These are phyloP conservation scores for Populus tremula DNA, from an alignment of 345 rosid species.

Conservation along the genomic window DNA sequence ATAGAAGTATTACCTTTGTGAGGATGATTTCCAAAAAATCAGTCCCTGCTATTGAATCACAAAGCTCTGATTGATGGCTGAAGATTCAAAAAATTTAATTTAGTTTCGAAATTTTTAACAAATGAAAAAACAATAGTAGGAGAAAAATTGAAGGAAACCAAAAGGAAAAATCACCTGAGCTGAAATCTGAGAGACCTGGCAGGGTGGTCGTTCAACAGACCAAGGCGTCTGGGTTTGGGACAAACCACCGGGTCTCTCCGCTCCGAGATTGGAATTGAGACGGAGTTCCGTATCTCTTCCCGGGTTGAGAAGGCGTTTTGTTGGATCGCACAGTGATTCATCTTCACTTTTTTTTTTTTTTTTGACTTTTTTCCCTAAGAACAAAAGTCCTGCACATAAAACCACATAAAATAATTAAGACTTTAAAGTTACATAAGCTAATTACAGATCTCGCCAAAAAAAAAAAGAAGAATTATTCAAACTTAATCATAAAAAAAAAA, in stretches of 20 bases:
- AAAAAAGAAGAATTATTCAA: background rate
- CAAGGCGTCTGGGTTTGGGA: slow-evolving; percentile 75
- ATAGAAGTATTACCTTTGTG: slow-evolving; percentile 47
- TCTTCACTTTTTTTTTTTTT: slow-evolving; percentile 12
- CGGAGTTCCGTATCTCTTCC: slow-evolving; percentile 50
- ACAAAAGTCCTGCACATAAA: slow-evolving; percentile 3
- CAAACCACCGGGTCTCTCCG: slow-evolving; percentile 54
- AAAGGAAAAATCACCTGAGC: slow-evolving; percentile 36
- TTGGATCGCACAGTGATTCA: slow-evolving; percentile 69
- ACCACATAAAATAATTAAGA: background rate
- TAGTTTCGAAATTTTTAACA: background rate
- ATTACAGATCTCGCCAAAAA: slow-evolving; percentile 2
- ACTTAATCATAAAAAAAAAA: background rate
- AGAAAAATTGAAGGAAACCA: background rate
- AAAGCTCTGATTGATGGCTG: slow-evolving; percentile 67
- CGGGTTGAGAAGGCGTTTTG: slow-evolving; percentile 43
- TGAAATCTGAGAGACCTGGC: slow-evolving; percentile 56
- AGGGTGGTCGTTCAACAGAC: slow-evolving; percentile 42
- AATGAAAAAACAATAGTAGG: background rate
- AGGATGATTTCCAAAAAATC: slow-evolving; percentile 79
- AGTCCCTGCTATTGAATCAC: slow-evolving; percentile 54
- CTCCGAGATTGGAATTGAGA: slow-evolving; percentile 33
- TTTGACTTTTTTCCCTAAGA: background rate
- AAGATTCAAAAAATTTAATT: slow-evolving; percentile 10
- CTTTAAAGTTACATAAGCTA: background rate